Base-by-base conservation (phyloP, 805 yeast species). In the Starmerella lactis-condensi region DNA sequence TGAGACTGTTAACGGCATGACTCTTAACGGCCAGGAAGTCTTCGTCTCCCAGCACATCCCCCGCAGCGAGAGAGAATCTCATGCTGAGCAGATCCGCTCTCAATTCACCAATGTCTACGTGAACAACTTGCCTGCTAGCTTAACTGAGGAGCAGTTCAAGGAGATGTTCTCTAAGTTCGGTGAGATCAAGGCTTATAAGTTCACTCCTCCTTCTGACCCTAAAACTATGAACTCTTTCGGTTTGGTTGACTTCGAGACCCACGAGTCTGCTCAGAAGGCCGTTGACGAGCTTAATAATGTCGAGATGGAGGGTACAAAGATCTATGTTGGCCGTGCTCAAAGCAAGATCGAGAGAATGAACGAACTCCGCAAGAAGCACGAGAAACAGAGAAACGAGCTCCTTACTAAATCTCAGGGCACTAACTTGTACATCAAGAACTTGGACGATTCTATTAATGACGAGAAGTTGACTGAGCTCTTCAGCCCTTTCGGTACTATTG, bases 261-360 rank as follows among this genome's bases (percentile, higher is more conserved):
- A 85, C 60, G 82, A 75, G 51, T 67, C 72, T 46, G 98, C 98
- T 45, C 70, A 66, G 48, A 70, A 71, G 62, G 93, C 96, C 39
- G 91, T 85, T 47, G 95, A 79, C 33, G 89, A 66, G 51, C 71
- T 85, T 57, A 78, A 89, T 63, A 93, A 75, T 56, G 63, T 59
- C 47, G 96, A 89, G 54, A 58, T 75, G 57, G 44, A 43, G 24
- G 91, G 89, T 52, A 79, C 78, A 65, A 69, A 65, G 59, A 62
- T 89, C 44, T 89, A 72, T 58, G 98, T 85, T 52, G 94, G 95
- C 52, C 81, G 98, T 63, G 98, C 98, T 48, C 98, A 89, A 68
- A 85, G 82, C 82, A 85, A 82, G 72, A 69, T 77, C 61, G 98
- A 89, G 71, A 83, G 98, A 68, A 61, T 74, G 54, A 93, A 81